Evolutionary conservation across 2,329 filamentous ascomycete genomes (phyloP).

Genomic region (Epichloe scottii): DNA sequence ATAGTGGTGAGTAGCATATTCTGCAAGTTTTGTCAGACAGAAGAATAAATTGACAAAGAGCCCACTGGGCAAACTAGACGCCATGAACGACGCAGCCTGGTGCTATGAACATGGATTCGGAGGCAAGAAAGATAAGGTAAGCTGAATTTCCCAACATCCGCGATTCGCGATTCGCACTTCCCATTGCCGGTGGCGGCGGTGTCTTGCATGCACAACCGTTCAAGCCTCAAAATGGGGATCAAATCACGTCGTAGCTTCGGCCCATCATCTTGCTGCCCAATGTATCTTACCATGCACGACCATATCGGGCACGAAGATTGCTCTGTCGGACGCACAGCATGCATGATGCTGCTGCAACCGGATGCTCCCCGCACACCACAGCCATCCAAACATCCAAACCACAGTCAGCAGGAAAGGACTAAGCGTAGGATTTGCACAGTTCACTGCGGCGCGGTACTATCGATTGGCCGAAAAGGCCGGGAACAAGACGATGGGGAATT

Average conservation of each 20-base stretch:
- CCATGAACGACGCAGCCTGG: slow-evolving; percentile 94
- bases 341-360: background rate
- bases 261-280: background rate
- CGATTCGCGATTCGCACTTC: background rate
- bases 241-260: background rate
- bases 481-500: slow-evolving; percentile 83
- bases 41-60: background rate
- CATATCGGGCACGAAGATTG: background rate
- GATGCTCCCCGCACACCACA: background rate
- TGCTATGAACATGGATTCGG: slow-evolving; percentile 96
- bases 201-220: background rate
- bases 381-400: too few species aligned
- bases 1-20: slow-evolving; percentile 48
- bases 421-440: slow-evolving; percentile 37
- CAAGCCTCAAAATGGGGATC: background rate
- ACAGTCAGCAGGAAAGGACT: slow-evolving; percentile 28
- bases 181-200: background rate
- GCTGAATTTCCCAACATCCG: slow-evolving; percentile 22
- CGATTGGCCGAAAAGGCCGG: slow-evolving; percentile 81
- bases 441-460: slow-evolving; percentile 76
- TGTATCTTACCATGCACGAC: background rate
- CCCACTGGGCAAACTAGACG: slow-evolving; percentile 43
- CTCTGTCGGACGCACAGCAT: background rate
- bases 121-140: slow-evolving; percentile 95
- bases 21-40: background rate